phyloP scores from a whole-genome alignment of 2,329 filamentous ascomycete genomes.

The Diaporthe citri region DNA sequence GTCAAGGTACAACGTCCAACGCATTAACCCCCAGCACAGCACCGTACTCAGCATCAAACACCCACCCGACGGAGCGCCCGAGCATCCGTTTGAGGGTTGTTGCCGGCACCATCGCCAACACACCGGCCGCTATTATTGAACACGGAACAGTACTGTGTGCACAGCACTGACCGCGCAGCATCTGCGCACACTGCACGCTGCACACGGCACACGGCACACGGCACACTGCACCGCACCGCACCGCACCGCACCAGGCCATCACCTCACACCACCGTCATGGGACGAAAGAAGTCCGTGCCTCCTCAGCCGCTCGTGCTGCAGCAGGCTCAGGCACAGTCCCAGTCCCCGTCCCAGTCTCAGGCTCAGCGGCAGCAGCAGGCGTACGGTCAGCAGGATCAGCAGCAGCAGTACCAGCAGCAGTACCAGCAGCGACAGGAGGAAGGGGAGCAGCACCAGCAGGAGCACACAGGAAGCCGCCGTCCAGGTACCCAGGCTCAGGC shows the following conservation, averaged over 20 bases:
- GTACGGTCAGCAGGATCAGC: conserved; percentile 13
- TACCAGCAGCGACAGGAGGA: neutral
- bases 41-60: conserved; percentile 30
- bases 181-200: neutral
- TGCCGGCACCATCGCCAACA: conserved; percentile 30
- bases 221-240: neutral
- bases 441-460: conserved; percentile 3
- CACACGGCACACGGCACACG: neutral
- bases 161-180: neutral
- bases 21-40: conserved; percentile 23
- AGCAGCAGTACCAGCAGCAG: conserved; percentile 12
- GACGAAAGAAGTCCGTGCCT: conserved; percentile 40
- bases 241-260: conserved; percentile 6
- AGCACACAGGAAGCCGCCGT: neutral
- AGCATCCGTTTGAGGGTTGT: conserved; percentile 30
- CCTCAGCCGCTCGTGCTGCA: conserved; percentile 32
- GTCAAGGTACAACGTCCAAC: conserved; percentile 23
- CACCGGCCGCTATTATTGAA: conserved; percentile 4
- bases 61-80: conserved; percentile 7
- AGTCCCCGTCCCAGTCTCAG: conserved; percentile 13
- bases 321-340: conserved; percentile 21
- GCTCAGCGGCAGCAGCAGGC: conserved; percentile 6
- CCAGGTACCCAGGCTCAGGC: conserved; percentile 21
- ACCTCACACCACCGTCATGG: conserved; percentile 34
- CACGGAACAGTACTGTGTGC: conserved; percentile 9